phyloP scores from a whole-genome alignment of 257 asterid genomes.

The Oldenlandia corymbosa region DNA sequence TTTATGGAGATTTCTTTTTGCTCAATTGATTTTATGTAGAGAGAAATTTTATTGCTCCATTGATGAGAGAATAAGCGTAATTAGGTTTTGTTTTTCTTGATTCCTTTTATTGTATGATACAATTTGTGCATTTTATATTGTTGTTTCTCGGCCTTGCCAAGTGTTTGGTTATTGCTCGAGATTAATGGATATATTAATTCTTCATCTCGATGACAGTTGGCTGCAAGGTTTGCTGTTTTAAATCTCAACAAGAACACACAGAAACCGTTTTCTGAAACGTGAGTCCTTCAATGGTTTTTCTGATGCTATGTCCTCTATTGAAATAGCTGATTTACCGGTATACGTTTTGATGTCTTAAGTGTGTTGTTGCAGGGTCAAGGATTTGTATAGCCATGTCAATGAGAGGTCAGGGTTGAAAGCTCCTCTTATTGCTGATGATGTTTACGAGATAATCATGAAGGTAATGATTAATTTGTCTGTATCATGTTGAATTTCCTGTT shows the following conservation, averaged over 20 bases:
- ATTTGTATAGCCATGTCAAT: slow-evolving; percentile 70
- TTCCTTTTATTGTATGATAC: too few relatives aligned
- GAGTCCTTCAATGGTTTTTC: slow-evolving; percentile 24
- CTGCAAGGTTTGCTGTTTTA: slow-evolving; percentile 98
- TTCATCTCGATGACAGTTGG: slow-evolving; percentile 46
- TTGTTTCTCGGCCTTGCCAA: too few relatives aligned
- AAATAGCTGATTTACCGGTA: not conserved
- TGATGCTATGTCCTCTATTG: not conserved
- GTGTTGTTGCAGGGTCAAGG: slow-evolving; percentile 53
- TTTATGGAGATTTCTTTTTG: not conserved
- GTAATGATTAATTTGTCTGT: slow-evolving; percentile 23
- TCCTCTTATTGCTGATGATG: slow-evolving; percentile 83
- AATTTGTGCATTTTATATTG: too few relatives aligned
- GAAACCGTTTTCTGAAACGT: slow-evolving; percentile 97
- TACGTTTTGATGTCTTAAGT: not conserved
- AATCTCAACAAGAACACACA: slow-evolving; percentile 93
- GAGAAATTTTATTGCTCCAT: too few relatives aligned
- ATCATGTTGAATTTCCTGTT: not conserved
- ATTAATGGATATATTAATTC: too few relatives aligned
- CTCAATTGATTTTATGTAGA: not conserved
- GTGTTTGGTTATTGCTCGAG: too few relatives aligned
- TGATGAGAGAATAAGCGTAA: too few relatives aligned
- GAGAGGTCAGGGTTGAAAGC: slow-evolving; percentile 82
- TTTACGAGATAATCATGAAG: slow-evolving; percentile 80
- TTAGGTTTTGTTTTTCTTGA: too few relatives aligned